These are phyloP conservation scores for Pythium pectinolyticum DNA, from an alignment of 352 stramenopile species.

Conservation along the genomic window DNA sequence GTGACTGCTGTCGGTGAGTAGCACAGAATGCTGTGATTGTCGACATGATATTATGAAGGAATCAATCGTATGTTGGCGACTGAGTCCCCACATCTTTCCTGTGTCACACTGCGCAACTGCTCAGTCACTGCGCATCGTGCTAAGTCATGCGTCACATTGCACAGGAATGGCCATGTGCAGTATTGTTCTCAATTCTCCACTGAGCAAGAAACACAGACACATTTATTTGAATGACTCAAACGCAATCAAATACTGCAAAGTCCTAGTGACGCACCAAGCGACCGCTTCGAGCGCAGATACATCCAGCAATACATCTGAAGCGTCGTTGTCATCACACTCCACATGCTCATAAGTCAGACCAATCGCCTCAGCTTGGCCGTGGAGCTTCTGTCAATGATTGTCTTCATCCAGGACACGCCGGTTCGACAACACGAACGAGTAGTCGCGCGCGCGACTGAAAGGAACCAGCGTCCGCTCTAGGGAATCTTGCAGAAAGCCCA, in stretches of 20 bases:
- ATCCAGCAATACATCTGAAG: background rate
- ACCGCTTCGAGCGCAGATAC: background rate
- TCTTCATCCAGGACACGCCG: background rate
- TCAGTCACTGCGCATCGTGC: too few species aligned
- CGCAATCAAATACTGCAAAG: background rate
- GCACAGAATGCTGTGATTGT: too few species aligned
- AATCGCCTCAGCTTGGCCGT: background rate
- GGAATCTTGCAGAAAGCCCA: background rate
- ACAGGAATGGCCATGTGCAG: too few species aligned
- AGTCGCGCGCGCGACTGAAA: background rate
- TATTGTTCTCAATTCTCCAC: too few species aligned
- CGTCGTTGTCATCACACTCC: background rate
- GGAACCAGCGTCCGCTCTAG: background rate
- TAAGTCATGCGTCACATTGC: too few species aligned
- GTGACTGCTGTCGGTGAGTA: too few species aligned
- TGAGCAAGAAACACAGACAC: too few species aligned
- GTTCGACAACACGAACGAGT: background rate
- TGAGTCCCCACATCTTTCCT: too few species aligned
- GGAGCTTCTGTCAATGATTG: background rate
- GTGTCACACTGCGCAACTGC: too few species aligned
- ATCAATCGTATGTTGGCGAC: too few species aligned
- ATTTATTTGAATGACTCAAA: too few species aligned
- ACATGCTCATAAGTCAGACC: background rate
- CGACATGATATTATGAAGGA: too few species aligned
- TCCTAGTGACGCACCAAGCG: background rate